These are phyloP conservation scores for Talaromyces islandicus DNA, from an alignment of 2,329 filamentous ascomycete species.

Conservation along the genomic window DNA sequence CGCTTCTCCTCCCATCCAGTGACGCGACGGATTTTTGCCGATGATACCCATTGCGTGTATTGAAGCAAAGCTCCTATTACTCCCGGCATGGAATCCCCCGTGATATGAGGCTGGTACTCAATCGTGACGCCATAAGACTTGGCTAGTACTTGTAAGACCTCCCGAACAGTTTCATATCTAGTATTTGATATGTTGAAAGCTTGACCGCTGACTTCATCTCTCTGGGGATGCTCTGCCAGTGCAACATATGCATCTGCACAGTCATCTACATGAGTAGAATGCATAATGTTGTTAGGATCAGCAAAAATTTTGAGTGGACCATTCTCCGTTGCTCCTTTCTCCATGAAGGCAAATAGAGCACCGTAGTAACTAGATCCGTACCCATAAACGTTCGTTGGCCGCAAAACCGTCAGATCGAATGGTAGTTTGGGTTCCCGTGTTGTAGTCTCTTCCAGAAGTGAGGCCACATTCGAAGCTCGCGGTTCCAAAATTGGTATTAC, in stretches of 20 bases:
- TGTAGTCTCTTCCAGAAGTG: not conserved
- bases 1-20: slow-evolving; percentile 9
- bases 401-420: slow-evolving; percentile 6
- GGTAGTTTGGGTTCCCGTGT: not conserved
- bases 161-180: slow-evolving; percentile 3
- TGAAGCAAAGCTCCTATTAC: not conserved
- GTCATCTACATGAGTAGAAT: slow-evolving; percentile 7
- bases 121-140: slow-evolving; percentile 3
- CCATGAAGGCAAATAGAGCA: slow-evolving; percentile 4
- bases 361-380: slow-evolving; percentile 9
- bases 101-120: not conserved
- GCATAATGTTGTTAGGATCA: slow-evolving; percentile 6
- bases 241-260: slow-evolving; percentile 6
- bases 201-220: slow-evolving; percentile 4
- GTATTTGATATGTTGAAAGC: slow-evolving; percentile 9
- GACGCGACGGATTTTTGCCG: slow-evolving; percentile 3
- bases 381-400: slow-evolving; percentile 9
- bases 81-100: not conserved
- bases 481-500: slow-evolving; percentile 2
- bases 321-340: not conserved
- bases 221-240: slow-evolving; percentile 1
- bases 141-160: slow-evolving; percentile 2
- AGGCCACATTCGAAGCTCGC: not conserved
- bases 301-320: not conserved
- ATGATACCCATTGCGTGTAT: slow-evolving; percentile 9